Conservation (phyloP, 345 rosid species). For the Citrus mangshanensis region DNA sequence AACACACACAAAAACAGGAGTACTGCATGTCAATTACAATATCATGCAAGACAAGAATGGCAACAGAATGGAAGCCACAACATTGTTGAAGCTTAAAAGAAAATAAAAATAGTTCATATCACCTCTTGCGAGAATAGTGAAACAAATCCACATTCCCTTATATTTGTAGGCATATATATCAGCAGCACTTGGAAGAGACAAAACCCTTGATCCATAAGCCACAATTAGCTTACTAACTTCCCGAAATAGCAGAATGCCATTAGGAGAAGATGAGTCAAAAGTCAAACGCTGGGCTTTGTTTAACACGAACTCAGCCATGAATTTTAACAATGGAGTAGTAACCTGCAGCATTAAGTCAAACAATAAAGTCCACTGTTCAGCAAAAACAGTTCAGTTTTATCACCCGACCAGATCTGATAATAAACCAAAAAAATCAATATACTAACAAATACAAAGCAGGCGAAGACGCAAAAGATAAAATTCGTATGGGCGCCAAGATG, state of each 20-base stretch:
- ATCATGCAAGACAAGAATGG: conserved; percentile 2
- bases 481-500: too few relatives aligned
- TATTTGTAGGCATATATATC: conserved; percentile 94
- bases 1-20: not conserved
- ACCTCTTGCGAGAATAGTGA: conserved; percentile 94
- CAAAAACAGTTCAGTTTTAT: conserved; percentile 3
- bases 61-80: not conserved
- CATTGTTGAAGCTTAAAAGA: not conserved
- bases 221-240: conserved; percentile 98
- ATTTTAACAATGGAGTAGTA: conserved; percentile 88
- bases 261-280: conserved; percentile 96
- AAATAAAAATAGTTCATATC: conserved; percentile 15
- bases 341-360: conserved; percentile 57
- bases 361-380: conserved; percentile 5
- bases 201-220: conserved; percentile 91
- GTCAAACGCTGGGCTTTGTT: conserved; percentile 95
- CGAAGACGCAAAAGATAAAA: not conserved
- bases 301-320: conserved; percentile 96
- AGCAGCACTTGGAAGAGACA: conserved; percentile 88
- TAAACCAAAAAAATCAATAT: not conserved
- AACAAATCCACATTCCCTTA: conserved; percentile 97
- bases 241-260: conserved; percentile 98
- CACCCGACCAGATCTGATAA: not conserved
- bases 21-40: not conserved
- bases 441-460: not conserved